Evolutionary conservation across 805 yeast species (phyloP), one percentile per base, ranked within the genome.

Genomic region (Yarrowia divulgata): DNA sequence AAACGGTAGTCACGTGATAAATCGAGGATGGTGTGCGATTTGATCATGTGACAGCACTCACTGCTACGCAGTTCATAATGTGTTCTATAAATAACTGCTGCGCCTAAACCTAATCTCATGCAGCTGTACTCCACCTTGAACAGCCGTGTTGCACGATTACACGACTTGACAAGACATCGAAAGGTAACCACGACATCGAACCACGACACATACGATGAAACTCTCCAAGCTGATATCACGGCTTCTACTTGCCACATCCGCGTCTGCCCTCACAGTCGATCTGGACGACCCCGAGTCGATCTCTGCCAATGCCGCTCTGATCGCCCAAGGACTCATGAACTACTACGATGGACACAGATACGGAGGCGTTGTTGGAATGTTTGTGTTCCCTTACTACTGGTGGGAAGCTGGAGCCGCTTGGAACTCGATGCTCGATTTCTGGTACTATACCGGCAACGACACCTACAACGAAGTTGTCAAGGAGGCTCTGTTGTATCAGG

Each of bases 321-420:
- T 93, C 19, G 87, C 88, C 2, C 77, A 82, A 54, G 97, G 97
- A 71, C 80, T 91, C 69, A 82, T 93, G 82, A 93, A 91, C 80
- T 93, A 93, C 78, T 93, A 93, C 75, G 87, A 84, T n/a, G 94
- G 96, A 43, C 75, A 77, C 35, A 79, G 84, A 45, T 78, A 80
- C 54, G 96, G 95, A 37, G 89, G 90, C 48, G 82, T 89, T n/a
- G 81, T 89, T 16, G 97, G 97, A 35, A 83, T 86, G 88, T 89
- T 91, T 77, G 80, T 85, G 14, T 72, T 78, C 72, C 96, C 96
- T 1, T 90, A 90, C 82, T 90, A 90, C 80, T 90, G 96, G 96
- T 90, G 96, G 96, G 90, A 90, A 78, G 93, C 95, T 32, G 97
- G 97, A 73, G 95, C 91, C 67, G 92, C 90, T 0, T 83, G 79